Conservation (phyloP, 495 filamentous ascomycete species). For the Geopyxis carbonaria region DNA sequence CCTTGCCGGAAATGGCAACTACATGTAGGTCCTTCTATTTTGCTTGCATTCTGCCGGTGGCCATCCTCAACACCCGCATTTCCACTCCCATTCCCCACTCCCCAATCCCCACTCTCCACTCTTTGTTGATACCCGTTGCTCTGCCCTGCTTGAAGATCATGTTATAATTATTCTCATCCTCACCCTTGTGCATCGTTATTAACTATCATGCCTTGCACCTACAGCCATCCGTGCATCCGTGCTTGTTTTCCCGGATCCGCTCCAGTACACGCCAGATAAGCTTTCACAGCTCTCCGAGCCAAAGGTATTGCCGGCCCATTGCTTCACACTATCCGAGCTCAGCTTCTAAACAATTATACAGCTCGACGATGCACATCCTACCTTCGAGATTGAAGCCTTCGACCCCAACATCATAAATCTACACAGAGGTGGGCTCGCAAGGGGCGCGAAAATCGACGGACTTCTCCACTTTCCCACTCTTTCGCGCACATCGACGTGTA, state of each 20-base stretch:
- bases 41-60: no score
- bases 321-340: not conserved
- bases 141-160: not conserved
- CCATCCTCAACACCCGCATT: no score
- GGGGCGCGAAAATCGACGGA: slow-evolving; percentile 31
- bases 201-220: no score
- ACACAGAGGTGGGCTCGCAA: slow-evolving; percentile 12
- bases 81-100: no score
- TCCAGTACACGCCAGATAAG: slow-evolving; percentile 13
- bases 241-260: slow-evolving; percentile 19
- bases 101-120: not conserved
- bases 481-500: slow-evolving; percentile 37
- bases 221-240: slow-evolving; percentile 15
- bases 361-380: not conserved
- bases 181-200: no score
- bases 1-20: no score
- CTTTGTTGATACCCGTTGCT: not conserved
- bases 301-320: slow-evolving; percentile 12
- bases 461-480: slow-evolving; percentile 72
- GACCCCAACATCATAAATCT: slow-evolving; percentile 15
- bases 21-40: no score
- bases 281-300: slow-evolving; percentile 12
- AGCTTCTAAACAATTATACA: not conserved
- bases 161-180: not conserved
- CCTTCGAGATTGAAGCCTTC: slow-evolving; percentile 14